Evolutionary conservation across 192 early-diverging fungal species (phyloP).

Genomic region (Funneliformis geosporum): DNA sequence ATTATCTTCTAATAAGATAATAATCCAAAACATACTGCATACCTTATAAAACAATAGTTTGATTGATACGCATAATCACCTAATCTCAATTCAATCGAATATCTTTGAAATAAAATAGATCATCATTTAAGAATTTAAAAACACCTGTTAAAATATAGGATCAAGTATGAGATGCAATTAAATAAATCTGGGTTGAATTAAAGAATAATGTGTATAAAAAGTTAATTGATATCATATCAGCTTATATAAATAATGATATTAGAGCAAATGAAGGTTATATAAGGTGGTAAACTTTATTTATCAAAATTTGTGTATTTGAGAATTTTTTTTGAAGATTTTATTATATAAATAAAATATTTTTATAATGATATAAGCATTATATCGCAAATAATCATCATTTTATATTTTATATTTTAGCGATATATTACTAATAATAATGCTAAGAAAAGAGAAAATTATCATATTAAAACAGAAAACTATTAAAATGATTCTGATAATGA

Average conservation of each 20-base stretch:
- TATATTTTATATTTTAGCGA: no score
- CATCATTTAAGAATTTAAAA: neutral
- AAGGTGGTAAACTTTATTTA: slow-evolving; percentile 10
- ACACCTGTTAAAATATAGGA: neutral
- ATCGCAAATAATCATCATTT: no score
- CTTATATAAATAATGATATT: neutral
- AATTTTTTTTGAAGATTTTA: no score
- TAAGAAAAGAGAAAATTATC: no score
- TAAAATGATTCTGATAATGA: no score
- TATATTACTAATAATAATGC: no score
- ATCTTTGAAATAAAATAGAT: slow-evolving; percentile 28
- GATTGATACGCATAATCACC: slow-evolving; percentile 32
- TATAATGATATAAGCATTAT: no score
- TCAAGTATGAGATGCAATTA: neutral
- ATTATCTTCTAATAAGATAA: no score
- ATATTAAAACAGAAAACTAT: no score
- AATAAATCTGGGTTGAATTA: slow-evolving; percentile 1
- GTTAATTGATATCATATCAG: slow-evolving; percentile 8
- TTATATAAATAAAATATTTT: no score
- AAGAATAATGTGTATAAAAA: neutral
- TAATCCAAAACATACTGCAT: no score
- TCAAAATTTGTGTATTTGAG: no score
- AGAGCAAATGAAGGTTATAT: slow-evolving; percentile 28
- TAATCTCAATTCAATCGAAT: slow-evolving; percentile 33
- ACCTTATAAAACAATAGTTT: slow-evolving; percentile 17